Percentiles rank a stretch among this genome's conserved stretches.
Conservation (phyloP, 2,329 filamentous ascomycete genomes). For the Apiospora kogelbergensis region DNA sequence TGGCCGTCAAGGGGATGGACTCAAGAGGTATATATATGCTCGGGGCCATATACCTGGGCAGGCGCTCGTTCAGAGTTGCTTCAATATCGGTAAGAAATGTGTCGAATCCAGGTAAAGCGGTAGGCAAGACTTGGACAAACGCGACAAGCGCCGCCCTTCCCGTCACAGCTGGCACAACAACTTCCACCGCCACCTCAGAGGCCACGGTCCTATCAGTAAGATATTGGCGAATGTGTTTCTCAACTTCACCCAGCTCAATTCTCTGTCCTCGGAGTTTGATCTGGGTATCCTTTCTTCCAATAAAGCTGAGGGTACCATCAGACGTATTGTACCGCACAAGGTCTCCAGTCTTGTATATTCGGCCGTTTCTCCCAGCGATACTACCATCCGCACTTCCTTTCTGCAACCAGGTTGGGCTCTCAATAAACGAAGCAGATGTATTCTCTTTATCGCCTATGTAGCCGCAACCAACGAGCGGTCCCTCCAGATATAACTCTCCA, state of each 20-base stretch:
- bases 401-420: not conserved
- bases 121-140: not conserved
- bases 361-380: not conserved
- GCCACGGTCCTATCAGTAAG: not conserved
- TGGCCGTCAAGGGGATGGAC: not conserved
- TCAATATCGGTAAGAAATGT: not conserved
- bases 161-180: not conserved
- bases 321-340: not conserved
- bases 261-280: conserved; percentile 11
- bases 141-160: not conserved
- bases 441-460: not conserved
- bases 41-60: not conserved
- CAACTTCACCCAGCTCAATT: conserved; percentile 10
- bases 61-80: not conserved
- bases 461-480: not conserved
- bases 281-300: conserved; percentile 11
- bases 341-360: conserved; percentile 11
- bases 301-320: not conserved
- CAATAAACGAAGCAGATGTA: not conserved
- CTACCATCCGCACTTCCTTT: not conserved
- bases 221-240: not conserved
- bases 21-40: not conserved
- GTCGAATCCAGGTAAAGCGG: not conserved
- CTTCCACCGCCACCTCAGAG: not conserved
- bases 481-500: not conserved